A percentile compares a stretch with the other conserved stretches of the same genome.
Evolutionary conservation across 164 flowering plant genomes (phyloP).

Genomic region (Aristolochia contorta): DNA sequence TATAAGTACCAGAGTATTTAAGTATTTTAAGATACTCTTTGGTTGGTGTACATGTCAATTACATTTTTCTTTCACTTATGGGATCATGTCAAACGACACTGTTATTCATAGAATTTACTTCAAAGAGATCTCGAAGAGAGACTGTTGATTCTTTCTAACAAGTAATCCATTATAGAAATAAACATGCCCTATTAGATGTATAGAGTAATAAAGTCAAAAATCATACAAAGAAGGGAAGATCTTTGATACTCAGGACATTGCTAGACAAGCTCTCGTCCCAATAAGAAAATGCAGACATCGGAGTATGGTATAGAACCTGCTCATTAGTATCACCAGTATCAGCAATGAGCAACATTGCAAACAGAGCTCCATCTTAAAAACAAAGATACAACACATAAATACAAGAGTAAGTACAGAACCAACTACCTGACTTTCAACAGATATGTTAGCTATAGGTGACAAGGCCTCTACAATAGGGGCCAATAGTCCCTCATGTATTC

Average conservation of each 20-base stretch:
- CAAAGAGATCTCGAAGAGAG: too few relatives aligned
- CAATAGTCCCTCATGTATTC: slow-evolving; percentile 50
- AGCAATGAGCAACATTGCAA: not conserved
- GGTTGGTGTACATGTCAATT: too few relatives aligned
- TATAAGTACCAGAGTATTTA: too few relatives aligned
- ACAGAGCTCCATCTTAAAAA: not conserved
- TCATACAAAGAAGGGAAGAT: slow-evolving; percentile 96
- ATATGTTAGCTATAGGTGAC: slow-evolving; percentile 61
- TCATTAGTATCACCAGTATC: not conserved
- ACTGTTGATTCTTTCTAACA: too few relatives aligned
- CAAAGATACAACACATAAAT: not conserved
- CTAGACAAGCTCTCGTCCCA: slow-evolving; percentile 67
- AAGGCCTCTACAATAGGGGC: slow-evolving; percentile 59
- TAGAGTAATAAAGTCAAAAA: not conserved
- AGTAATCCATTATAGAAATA: too few relatives aligned
- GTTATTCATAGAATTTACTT: too few relatives aligned
- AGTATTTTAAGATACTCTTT: too few relatives aligned
- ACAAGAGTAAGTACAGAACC: not conserved
- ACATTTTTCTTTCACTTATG: too few relatives aligned
- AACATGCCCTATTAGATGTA: too few relatives aligned
- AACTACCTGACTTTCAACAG: slow-evolving; percentile 85
- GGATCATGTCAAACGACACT: too few relatives aligned
- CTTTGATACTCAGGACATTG: slow-evolving; percentile 58
- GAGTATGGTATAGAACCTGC: slow-evolving; percentile 88
- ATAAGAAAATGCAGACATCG: slow-evolving; percentile 70